Conservation (phyloP, 2,329 filamentous ascomycete genomes). For the Sporothrix mexicana region DNA sequence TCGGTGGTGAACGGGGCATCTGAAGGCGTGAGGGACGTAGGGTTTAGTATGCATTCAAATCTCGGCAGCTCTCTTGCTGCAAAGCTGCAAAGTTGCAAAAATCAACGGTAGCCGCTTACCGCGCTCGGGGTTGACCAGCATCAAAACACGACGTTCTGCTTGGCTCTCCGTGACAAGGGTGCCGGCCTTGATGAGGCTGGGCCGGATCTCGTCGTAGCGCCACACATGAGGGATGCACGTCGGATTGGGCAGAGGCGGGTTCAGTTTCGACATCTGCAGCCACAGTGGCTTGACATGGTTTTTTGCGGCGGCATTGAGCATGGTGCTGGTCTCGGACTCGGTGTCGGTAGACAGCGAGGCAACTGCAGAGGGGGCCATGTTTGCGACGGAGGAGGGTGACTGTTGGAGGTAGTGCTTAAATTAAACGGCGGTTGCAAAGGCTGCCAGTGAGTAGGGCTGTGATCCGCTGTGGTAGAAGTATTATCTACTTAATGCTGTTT, state of each 20-base stretch:
- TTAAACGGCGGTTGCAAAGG: no score
- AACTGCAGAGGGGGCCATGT: not conserved
- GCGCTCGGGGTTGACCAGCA: constrained; percentile 50
- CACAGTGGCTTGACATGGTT: constrained; percentile 2
- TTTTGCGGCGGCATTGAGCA: not conserved
- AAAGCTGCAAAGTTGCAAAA: not conserved
- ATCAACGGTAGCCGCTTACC: not conserved
- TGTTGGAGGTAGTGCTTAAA: no score
- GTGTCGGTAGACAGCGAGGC: no score
- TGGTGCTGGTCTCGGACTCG: not conserved
- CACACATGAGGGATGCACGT: constrained; percentile 46
- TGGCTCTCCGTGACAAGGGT: constrained; percentile 45
- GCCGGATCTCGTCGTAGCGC: constrained; percentile 45
- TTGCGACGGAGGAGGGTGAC: no score
- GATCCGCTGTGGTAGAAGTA: no score
- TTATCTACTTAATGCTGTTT: no score
- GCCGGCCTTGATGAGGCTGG: constrained; percentile 45
- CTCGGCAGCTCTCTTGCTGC: no score
- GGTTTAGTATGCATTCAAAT: no score
- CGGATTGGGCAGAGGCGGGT: constrained; percentile 53
- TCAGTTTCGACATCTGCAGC: constrained; percentile 36
- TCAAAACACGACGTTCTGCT: constrained; percentile 48
- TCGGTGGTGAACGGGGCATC: constrained; percentile 59
- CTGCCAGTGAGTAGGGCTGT: no score
- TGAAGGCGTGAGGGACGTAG: not conserved